phyloP scores from a whole-genome alignment of 2,329 filamentous ascomycete genomes.

The Capronia coronata region DNA sequence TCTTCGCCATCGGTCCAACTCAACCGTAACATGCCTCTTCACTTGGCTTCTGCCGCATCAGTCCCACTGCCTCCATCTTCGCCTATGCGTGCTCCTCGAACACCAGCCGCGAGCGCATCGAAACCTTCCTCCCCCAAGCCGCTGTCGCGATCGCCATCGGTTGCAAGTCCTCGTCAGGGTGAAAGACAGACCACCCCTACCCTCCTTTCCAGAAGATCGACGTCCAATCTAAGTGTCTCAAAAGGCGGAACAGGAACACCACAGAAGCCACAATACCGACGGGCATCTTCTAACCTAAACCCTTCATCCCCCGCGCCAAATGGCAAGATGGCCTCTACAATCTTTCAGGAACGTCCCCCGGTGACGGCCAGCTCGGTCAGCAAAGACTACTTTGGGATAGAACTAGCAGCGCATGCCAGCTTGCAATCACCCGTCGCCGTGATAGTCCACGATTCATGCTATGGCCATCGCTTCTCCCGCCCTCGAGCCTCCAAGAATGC shows the following conservation, averaged over 20 bases:
- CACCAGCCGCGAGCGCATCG: conserved; percentile 9
- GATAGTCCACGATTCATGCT: conserved; percentile 86
- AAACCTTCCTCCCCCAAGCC: conserved; percentile 16
- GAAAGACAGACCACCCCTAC: conserved; percentile 23
- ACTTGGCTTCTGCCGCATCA: conserved; percentile 10
- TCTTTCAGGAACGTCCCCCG: conserved; percentile 32
- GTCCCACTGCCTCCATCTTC: conserved; percentile 20
- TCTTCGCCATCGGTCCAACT: conserved; percentile 15
- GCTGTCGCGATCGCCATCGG: conserved; percentile 25
- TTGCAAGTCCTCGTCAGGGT: conserved; percentile 23
- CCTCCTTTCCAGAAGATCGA: conserved; percentile 18
- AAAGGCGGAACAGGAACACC: conserved; percentile 22
- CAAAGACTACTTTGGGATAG: conserved; percentile 60
- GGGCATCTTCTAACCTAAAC: conserved; percentile 33
- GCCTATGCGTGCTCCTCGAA: conserved; percentile 20
- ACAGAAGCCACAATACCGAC: conserved; percentile 31
- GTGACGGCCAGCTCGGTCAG: conserved; percentile 55
- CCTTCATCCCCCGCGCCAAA: conserved; percentile 40
- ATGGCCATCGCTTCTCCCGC: conserved; percentile 84
- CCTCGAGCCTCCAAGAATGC: conserved; percentile 66
- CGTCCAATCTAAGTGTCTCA: conserved; percentile 24
- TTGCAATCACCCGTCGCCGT: conserved; percentile 61
- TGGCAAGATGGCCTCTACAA: conserved; percentile 36
- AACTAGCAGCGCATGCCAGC: conserved; percentile 58
- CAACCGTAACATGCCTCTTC: conserved; percentile 7